A percentile compares a stretch with the other conserved stretches of the same genome.
phyloP scores from a whole-genome alignment of 73 alveolate species.

The Stentor coeruleus region DNA sequence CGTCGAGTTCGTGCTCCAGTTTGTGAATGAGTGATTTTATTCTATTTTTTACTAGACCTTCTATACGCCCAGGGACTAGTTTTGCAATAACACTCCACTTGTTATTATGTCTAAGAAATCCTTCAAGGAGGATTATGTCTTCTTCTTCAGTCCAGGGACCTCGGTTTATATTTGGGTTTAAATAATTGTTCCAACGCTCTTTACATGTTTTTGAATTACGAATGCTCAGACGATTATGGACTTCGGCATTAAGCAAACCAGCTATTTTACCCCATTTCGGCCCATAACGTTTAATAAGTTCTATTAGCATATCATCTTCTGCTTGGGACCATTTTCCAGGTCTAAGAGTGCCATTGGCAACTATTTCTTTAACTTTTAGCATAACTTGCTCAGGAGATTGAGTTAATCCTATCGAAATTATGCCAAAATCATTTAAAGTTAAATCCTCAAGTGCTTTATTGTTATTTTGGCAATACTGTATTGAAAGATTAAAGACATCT shows the following conservation, averaged over 20 bases:
- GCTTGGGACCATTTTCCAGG: slow-evolving; percentile 9
- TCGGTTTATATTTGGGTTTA: slow-evolving; percentile 89
- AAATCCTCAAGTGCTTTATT: not conserved
- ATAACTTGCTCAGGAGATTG: not conserved
- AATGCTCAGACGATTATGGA: not conserved
- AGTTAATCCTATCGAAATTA: not conserved
- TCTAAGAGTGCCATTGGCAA: not conserved
- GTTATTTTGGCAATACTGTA: not conserved
- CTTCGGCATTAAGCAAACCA: not conserved
- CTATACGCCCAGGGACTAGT: too few species aligned
- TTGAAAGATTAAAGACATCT: not conserved
- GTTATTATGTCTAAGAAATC: too few species aligned
- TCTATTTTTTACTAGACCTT: too few species aligned
- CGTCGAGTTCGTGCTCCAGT: too few species aligned
- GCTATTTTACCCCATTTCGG: not conserved
- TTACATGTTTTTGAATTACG: slow-evolving; percentile 49
- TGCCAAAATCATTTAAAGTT: not conserved
- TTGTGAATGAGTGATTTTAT: too few species aligned
- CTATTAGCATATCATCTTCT: not conserved
- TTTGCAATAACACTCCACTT: too few species aligned
- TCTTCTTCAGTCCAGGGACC: slow-evolving; percentile 90
- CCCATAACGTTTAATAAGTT: not conserved
- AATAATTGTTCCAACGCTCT: slow-evolving; percentile 43
- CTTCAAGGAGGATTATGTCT: slow-evolving; percentile 41
- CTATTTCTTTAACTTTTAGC: not conserved